A percentile compares a stretch with the other conserved stretches of the same genome.
phyloP scores from a whole-genome alignment of 768 basidiomycete species.

The Hypholoma fasciculare region DNA sequence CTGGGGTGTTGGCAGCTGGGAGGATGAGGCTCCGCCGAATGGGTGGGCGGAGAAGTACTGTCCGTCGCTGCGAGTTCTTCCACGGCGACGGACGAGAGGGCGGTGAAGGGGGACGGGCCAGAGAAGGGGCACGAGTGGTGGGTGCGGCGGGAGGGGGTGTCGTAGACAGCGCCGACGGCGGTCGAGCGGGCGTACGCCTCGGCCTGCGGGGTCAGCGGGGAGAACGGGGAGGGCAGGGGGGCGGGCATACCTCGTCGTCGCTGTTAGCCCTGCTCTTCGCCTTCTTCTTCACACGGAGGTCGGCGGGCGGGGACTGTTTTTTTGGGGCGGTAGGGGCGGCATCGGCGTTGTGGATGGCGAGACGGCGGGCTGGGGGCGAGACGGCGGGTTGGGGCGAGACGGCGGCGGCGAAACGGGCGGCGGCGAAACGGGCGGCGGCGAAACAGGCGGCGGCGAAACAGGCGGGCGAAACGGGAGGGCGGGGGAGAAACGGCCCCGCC shows the following conservation, averaged over 20 bases:
- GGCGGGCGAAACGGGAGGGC: no score
- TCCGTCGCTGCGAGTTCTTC: conserved; percentile 61
- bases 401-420: no score
- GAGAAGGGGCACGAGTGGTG: conserved; percentile 20
- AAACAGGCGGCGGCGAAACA: no score
- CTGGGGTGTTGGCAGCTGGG: conserved; percentile 55
- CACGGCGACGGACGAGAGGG: conserved; percentile 76
- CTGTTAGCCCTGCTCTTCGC: conserved; percentile 77
- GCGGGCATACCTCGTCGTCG: conserved; percentile 76
- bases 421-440: no score
- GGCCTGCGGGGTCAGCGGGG: conserved; percentile 30
- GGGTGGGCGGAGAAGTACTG: conserved; percentile 16
- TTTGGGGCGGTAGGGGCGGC: conserved; percentile 4
- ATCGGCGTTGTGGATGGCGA: conserved; percentile 83
- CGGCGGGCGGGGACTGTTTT: conserved; percentile 21
- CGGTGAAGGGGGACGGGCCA: conserved; percentile 53
- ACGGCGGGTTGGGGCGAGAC: no score
- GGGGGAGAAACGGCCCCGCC: no score
- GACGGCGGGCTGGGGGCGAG: no score
- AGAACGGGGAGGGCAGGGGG: conserved; percentile 9
- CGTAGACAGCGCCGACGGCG: conserved; percentile 41
- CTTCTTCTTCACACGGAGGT: conserved; percentile 66
- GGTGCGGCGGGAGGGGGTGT: conserved; percentile 33
- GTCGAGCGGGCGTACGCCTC: conserved; percentile 63
- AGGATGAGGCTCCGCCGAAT: conserved; percentile 12